Evolutionary conservation across 352 stramenopile genomes (phyloP), one percentile per base, ranked within the genome.

Genomic region (Pelagophyceae sp.): DNA sequence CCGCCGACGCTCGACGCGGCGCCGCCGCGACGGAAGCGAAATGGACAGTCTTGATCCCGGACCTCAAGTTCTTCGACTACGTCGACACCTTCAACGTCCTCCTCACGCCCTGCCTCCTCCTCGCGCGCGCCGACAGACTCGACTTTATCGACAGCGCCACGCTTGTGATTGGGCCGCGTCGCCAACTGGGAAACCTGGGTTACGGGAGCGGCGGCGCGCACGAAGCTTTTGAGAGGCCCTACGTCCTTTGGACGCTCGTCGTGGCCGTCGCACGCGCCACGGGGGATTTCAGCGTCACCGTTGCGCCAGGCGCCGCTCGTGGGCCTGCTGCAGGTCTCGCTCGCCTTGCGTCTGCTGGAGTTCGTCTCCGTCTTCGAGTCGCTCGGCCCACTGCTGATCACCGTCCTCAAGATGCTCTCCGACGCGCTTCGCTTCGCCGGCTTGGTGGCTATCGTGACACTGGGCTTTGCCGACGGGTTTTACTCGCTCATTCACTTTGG

Each of bases 401-500:
- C 58, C 58, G 23, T 67, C 58, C 58, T 67, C 58, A 17, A 5
- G 11, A 15, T 67, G 15, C 58, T 67, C 58, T n/a, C 23, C 58
- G 58, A 67, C 58, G 23, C 29, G 5, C 5, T 15, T 17, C 58
- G 58, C 58, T 67, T 67, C 58, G 15, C 58, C 58, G 6, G 5
- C 15, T 15, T 67, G 11, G 5, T 67, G 11, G 15, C 27, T 33
- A 33, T 67, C 23, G 58, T 67, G 5, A 67, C 31, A 11, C 23
- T n/a, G 6, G 58, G 58, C 58, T 67, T 67, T 33, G 23, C 23
- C 27, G 31, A 67, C 58, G 58, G 23, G 5, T 67, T 67, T 27
- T 67, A 67, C 58, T 35, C 58, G 23, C 58, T 67, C 58, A 33
- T 67, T 27, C 58, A 67, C 58, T 67, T 67, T 27, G 58, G 58